Evolutionary conservation across 371 early-diverging fungal species (phyloP).

Genomic region (Chytridium lagenaria): DNA sequence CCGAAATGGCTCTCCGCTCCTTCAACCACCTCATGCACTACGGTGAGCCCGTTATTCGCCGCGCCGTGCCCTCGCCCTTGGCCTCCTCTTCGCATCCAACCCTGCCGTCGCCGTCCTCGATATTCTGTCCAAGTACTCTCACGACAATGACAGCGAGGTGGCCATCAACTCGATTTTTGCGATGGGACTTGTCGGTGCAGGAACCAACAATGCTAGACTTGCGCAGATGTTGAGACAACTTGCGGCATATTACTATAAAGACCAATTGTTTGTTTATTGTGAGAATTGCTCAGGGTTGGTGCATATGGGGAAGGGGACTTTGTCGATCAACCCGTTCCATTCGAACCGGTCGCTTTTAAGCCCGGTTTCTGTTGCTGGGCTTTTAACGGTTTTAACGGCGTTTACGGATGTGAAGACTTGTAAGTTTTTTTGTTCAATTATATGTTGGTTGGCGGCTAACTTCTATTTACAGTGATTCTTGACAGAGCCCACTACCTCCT

Average conservation of each 20-base stretch:
- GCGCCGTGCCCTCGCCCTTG: constrained; percentile 95
- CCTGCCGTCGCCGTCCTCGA: constrained; percentile 93
- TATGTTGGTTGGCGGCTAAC: background rate
- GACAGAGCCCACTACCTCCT: constrained; percentile 90
- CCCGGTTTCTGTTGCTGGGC: constrained; percentile 87
- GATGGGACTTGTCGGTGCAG: constrained; percentile 98
- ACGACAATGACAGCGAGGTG: constrained; percentile 94
- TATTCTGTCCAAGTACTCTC: constrained; percentile 92
- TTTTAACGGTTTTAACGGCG: constrained; percentile 86
- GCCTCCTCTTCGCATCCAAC: constrained; percentile 95
- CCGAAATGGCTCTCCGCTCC: constrained; percentile 93
- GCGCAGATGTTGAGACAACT: constrained; percentile 97
- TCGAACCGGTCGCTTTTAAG: constrained; percentile 90
- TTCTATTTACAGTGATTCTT: constrained; percentile 69
- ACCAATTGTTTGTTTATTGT: constrained; percentile 93
- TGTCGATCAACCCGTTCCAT: constrained; percentile 94
- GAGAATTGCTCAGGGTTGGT: constrained; percentile 97
- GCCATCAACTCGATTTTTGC: constrained; percentile 97
- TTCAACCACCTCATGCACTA: constrained; percentile 99
- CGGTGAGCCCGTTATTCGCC: constrained; percentile 93
- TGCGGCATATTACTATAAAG: constrained; percentile 96
- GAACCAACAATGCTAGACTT: constrained; percentile 99
- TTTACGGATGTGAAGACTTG: constrained; percentile 87
- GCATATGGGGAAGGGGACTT: constrained; percentile 98
- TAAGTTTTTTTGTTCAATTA: constrained; percentile 50